Conservation (phyloP, 2,329 filamentous ascomycete species). For the Curvularia sp. region DNA sequence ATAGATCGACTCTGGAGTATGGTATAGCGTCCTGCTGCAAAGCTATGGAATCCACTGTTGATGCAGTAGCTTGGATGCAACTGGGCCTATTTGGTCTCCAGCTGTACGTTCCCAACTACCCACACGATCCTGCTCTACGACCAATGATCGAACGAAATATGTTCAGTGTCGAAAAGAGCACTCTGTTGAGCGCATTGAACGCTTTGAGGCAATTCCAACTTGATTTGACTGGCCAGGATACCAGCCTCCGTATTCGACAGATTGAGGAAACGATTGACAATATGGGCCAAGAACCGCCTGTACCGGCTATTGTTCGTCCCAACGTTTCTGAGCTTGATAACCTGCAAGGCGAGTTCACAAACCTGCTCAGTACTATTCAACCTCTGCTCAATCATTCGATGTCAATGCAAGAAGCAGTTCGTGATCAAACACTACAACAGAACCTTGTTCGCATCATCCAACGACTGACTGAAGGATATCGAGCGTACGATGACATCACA, state of each 20-base stretch:
- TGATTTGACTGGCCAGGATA: constrained; percentile 70
- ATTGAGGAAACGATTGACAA: constrained; percentile 67
- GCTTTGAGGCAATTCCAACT: constrained; percentile 71
- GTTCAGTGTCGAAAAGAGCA: constrained; percentile 63
- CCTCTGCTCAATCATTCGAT: constrained; percentile 38
- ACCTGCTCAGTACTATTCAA: constrained; percentile 62
- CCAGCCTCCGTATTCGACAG: constrained; percentile 70
- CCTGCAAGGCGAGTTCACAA: constrained; percentile 84
- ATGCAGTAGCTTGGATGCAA: constrained; percentile 71
- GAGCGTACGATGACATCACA: constrained; percentile 85
- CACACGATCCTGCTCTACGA: constrained; percentile 78
- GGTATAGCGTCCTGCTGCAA: constrained; percentile 24
- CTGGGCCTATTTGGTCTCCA: constrained; percentile 77
- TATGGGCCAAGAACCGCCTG: constrained; percentile 71
- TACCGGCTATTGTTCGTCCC: constrained; percentile 75
- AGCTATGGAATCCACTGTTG: constrained; percentile 1
- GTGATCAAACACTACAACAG: constrained; percentile 53
- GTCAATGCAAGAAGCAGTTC: constrained; percentile 33
- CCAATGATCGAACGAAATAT: constrained; percentile 69
- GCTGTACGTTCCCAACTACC: constrained; percentile 84
- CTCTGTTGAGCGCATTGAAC: constrained; percentile 64
- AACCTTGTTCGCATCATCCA: constrained; percentile 73
- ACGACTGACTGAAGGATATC: constrained; percentile 73
- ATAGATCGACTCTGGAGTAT: constrained; percentile 46
- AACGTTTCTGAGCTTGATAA: constrained; percentile 69